These are phyloP conservation scores for Leccinum barrowsii DNA, from an alignment of 768 basidiomycete species.

Conservation along the genomic window DNA sequence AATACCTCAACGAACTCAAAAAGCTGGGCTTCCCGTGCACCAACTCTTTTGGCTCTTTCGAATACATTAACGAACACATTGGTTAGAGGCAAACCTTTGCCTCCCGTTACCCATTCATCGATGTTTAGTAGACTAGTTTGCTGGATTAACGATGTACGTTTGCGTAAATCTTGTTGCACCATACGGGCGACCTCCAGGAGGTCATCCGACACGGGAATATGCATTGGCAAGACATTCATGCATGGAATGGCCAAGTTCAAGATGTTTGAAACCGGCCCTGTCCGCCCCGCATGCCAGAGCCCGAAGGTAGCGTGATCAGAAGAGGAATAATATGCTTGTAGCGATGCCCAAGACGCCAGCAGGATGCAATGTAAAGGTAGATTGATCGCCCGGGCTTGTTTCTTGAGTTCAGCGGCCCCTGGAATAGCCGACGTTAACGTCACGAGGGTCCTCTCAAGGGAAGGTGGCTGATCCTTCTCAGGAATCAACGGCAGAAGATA, in stretches of 20 bases:
- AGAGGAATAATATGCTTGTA: constrained; percentile 33
- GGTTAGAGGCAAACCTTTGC: constrained; percentile 30
- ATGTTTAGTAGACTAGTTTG: constrained; percentile 38
- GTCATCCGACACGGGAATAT: constrained; percentile 21
- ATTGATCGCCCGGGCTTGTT: constrained; percentile 36
- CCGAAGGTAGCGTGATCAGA: constrained; percentile 36
- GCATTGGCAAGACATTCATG: constrained; percentile 42
- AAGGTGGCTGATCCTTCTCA: neutral
- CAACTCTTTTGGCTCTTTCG: constrained; percentile 30
- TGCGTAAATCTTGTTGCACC: constrained; percentile 36
- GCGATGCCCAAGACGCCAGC: constrained; percentile 41
- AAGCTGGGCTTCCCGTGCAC: constrained; percentile 12
- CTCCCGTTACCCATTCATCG: constrained; percentile 35
- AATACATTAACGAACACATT: constrained; percentile 47
- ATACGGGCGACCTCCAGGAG: constrained; percentile 28
- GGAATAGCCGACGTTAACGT: constrained; percentile 40
- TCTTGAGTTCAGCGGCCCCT: constrained; percentile 42
- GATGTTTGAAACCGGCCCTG: constrained; percentile 32
- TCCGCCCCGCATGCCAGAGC: constrained; percentile 46
- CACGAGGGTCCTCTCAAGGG: constrained; percentile 13
- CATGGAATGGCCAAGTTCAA: constrained; percentile 42
- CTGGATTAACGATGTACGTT: constrained; percentile 38
- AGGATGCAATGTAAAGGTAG: constrained; percentile 40
- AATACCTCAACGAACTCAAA: constrained; percentile 36
- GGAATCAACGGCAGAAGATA: constrained; percentile 25